phyloP scores from a whole-genome alignment of 2,329 filamentous ascomycete genomes.

The Coniochaeta hoffmannii region DNA sequence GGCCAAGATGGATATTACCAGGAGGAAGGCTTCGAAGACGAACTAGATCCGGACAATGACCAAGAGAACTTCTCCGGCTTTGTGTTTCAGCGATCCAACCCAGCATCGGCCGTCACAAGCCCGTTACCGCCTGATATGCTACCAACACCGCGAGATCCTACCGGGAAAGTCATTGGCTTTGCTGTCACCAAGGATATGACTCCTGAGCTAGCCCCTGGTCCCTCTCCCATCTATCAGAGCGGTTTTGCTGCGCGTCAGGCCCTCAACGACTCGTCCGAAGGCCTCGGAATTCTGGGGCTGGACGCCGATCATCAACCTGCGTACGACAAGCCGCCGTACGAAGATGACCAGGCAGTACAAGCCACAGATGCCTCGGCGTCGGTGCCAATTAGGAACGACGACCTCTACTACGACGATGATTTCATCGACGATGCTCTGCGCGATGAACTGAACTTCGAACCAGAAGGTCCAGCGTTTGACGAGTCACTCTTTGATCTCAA shows the following conservation, averaged over 20 bases:
- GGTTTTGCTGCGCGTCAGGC: slow-evolving; percentile 7
- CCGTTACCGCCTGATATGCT: slow-evolving; percentile 39
- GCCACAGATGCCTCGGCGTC: neutral
- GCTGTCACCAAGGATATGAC: slow-evolving; percentile 42
- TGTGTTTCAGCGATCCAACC: slow-evolving; percentile 47
- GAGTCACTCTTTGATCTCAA: slow-evolving; percentile 67
- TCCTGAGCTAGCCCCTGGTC: slow-evolving; percentile 17
- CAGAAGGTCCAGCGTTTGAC: slow-evolving; percentile 55
- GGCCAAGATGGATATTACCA: slow-evolving; percentile 30
- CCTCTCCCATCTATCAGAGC: slow-evolving; percentile 10
- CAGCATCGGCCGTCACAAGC: slow-evolving; percentile 41
- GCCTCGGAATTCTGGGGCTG: slow-evolving; percentile 36
- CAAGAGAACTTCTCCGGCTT: slow-evolving; percentile 57
- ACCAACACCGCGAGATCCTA: slow-evolving; percentile 46
- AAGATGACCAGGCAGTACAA: neutral
- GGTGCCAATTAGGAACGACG: slow-evolving; percentile 7
- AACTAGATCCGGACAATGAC: slow-evolving; percentile 42
- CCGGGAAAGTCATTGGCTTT: slow-evolving; percentile 49
- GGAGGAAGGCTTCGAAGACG: slow-evolving; percentile 22
- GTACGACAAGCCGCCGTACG: neutral
- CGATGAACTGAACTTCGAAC: slow-evolving; percentile 38
- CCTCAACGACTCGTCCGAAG: slow-evolving; percentile 20
- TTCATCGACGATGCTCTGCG: slow-evolving; percentile 58
- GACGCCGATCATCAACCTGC: neutral
- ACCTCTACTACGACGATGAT: slow-evolving; percentile 48